phyloP scores from a whole-genome alignment of 176 grass and related monocot species.

The Oryza glumipatula region DNA sequence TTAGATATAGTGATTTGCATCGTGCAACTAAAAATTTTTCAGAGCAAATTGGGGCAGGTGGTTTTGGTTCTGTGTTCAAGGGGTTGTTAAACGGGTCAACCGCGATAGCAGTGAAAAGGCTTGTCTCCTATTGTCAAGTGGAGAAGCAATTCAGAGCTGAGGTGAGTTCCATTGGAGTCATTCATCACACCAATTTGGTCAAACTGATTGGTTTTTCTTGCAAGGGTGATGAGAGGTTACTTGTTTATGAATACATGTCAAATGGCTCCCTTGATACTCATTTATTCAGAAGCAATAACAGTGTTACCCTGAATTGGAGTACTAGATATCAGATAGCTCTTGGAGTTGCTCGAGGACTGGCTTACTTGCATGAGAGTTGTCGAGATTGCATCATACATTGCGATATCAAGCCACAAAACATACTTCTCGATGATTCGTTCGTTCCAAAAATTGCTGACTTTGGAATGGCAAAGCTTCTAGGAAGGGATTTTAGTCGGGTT shows the following conservation, averaged over 20 bases:
- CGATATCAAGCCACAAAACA: constrained; percentile 25
- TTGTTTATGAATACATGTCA: constrained; percentile 32
- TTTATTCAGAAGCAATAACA: not conserved
- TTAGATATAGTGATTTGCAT: not conserved
- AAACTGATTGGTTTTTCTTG: constrained; percentile 28
- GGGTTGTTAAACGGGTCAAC: not conserved
- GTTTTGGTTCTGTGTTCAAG: constrained; percentile 31
- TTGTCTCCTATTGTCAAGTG: not conserved
- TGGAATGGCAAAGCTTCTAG: constrained; percentile 24
- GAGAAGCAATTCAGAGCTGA: constrained; percentile 42
- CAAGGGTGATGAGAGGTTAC: not conserved
- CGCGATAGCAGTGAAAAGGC: constrained; percentile 31
- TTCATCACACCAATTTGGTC: constrained; percentile 20
- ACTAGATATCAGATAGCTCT: constrained; percentile 23
- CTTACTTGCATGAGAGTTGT: constrained; percentile 25
- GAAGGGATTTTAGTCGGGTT: constrained; percentile 18
- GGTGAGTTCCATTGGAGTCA: constrained; percentile 33
- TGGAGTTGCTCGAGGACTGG: constrained; percentile 5
- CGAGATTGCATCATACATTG: constrained; percentile 20
- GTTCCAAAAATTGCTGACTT: constrained; percentile 32
- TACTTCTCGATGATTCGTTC: not conserved
- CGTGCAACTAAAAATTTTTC: constrained; percentile 20
- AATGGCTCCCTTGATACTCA: constrained; percentile 24
- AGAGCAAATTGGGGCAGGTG: not conserved
- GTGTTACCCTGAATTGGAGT: not conserved